Conservation (phyloP, 2,329 filamentous ascomycete genomes). For the Penicillium griseofulvum region DNA sequence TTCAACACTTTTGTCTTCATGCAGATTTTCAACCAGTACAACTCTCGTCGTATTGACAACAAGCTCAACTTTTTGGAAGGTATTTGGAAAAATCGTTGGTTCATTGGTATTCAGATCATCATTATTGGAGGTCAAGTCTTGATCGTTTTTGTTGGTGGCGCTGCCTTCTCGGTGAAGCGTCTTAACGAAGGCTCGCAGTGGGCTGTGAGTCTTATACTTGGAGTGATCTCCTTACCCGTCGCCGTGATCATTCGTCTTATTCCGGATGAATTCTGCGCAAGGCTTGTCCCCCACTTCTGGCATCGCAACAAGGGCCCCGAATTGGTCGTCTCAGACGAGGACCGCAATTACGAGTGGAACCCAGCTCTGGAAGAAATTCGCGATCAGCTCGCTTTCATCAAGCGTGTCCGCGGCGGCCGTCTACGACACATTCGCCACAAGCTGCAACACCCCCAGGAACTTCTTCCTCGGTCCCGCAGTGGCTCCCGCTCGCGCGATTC, state of each 20-base stretch:
- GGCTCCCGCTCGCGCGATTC: conserved; percentile 42
- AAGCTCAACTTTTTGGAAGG: conserved; percentile 47
- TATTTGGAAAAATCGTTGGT: conserved; percentile 44
- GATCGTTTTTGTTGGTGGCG: conserved; percentile 68
- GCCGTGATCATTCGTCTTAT: conserved; percentile 60
- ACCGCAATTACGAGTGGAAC: conserved; percentile 55
- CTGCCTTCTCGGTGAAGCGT: conserved; percentile 61
- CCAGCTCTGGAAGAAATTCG: conserved; percentile 61
- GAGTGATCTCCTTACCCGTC: conserved; percentile 66
- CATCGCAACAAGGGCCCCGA: conserved; percentile 41
- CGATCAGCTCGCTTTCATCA: conserved; percentile 63
- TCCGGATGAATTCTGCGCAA: conserved; percentile 55
- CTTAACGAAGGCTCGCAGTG: conserved; percentile 64
- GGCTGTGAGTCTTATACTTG: conserved; percentile 68
- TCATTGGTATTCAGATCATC: conserved; percentile 61
- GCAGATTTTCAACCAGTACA: conserved; percentile 53
- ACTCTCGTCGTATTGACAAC: conserved; percentile 46
- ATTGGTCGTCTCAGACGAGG: conserved; percentile 47
- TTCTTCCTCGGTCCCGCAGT: conserved; percentile 46
- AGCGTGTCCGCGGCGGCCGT: conserved; percentile 62
- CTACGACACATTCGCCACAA: conserved; percentile 60
- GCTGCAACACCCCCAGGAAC: conserved; percentile 55
- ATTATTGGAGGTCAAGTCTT: conserved; percentile 69
- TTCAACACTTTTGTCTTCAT: conserved; percentile 50
- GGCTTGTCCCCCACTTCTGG: conserved; percentile 42